Conservation (phyloP, 345 rosid species). For the Raphanus raphanistrum region DNA sequence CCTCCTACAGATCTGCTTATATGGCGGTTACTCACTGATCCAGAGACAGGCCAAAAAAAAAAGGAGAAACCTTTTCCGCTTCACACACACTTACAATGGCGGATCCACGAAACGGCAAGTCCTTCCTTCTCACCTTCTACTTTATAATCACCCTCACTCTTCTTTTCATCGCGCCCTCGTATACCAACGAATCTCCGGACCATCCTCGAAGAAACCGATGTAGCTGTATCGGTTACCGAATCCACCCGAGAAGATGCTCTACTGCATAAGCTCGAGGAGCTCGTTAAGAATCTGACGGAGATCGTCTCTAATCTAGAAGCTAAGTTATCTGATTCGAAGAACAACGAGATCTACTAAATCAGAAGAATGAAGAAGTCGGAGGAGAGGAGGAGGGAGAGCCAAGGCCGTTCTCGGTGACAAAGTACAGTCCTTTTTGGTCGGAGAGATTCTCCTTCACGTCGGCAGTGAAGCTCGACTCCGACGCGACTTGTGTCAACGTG, state of each 20-base stretch:
- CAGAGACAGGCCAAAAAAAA: neutral
- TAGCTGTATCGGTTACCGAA: conserved; percentile 26
- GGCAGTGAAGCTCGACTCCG: conserved; percentile 77
- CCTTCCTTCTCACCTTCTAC: conserved; percentile 36
- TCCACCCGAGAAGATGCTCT: conserved; percentile 34
- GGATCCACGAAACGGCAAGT: conserved; percentile 60
- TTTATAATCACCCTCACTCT: conserved; percentile 25
- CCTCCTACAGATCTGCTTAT: conserved; percentile 30
- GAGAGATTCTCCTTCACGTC: conserved; percentile 84
- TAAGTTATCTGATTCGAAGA: conserved; percentile 43
- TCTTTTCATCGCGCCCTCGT: conserved; percentile 44
- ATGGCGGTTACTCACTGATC: conserved; percentile 43
- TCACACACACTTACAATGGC: conserved; percentile 43
- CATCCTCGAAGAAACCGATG: conserved; percentile 25
- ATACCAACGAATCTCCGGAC: conserved; percentile 31
- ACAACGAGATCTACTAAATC: conserved; percentile 29
- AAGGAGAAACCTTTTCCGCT: neutral
- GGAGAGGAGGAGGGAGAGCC: conserved; percentile 37
- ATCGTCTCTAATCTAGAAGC: conserved; percentile 63
- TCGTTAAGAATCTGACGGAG: conserved; percentile 64
- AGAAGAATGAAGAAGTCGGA: neutral
- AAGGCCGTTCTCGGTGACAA: conserved; percentile 56
- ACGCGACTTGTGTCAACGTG: conserved; percentile 66
- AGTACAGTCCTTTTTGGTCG: conserved; percentile 78
- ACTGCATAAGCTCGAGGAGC: conserved; percentile 62